Evolutionary conservation across 1,139 yeast genomes (phyloP).

Genomic region (Kodamaea derodonti): DNA sequence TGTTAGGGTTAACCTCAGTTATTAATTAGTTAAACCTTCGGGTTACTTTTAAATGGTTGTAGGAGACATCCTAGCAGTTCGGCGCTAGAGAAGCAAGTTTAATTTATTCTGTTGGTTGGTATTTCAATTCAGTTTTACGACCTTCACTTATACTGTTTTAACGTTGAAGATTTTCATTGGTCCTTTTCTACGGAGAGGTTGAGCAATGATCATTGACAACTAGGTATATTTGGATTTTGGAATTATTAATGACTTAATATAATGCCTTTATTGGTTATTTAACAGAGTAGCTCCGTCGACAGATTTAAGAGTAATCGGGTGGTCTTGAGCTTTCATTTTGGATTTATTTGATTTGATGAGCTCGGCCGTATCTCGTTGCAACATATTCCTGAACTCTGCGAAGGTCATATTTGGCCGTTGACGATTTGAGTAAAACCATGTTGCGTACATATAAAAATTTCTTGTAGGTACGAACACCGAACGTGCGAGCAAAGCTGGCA

Average conservation of each 20-base stretch:
- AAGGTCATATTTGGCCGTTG: conserved; percentile 68
- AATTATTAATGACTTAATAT: conserved; percentile 11
- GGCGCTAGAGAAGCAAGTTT: conserved; percentile 68
- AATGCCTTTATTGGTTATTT: conserved; percentile 33
- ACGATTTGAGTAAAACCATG: conserved; percentile 93
- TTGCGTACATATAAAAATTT: conserved; percentile 54
- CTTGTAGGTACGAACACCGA: not conserved
- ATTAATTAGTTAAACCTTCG: conserved; percentile 24
- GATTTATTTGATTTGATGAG: conserved; percentile 29
- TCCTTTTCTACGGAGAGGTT: conserved; percentile 46
- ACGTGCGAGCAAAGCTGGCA: too few species aligned
- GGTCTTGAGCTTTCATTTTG: conserved; percentile 63
- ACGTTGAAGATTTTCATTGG: conserved; percentile 31
- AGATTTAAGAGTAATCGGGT: conserved; percentile 62
- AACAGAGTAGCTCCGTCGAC: conserved; percentile 90
- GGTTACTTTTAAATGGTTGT: conserved; percentile 28
- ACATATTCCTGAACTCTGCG: conserved; percentile 94
- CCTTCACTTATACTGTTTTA: conserved; percentile 23
- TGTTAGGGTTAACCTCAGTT: conserved; percentile 45
- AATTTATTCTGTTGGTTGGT: conserved; percentile 15
- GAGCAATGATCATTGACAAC: conserved; percentile 38
- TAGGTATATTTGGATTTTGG: conserved; percentile 22
- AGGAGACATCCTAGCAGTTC: conserved; percentile 51
- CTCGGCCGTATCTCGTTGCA: conserved; percentile 59
- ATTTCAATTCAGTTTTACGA: conserved; percentile 18